These are phyloP conservation scores for Monosporozyma servazzii DNA, from an alignment of 805 yeast genomes.

Conservation along the genomic window DNA sequence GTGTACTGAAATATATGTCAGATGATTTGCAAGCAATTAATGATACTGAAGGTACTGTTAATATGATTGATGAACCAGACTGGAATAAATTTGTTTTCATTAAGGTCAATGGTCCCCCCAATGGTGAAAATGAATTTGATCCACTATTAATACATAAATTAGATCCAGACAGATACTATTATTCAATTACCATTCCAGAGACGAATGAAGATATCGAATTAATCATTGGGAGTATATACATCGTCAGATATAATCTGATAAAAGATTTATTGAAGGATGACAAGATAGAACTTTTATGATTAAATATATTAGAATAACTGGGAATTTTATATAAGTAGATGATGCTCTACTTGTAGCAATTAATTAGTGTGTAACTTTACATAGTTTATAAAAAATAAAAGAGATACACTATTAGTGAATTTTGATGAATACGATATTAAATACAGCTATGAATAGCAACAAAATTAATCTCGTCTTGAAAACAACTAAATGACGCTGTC, in stretches of 20 bases:
- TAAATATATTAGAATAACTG: background rate
- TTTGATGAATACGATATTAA: too few species aligned
- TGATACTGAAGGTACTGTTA: constrained; percentile 55
- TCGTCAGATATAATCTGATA: constrained; percentile 55
- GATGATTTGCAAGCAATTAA: constrained; percentile 61
- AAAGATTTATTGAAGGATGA: constrained; percentile 34
- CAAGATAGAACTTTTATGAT: constrained; percentile 35
- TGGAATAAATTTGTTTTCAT: constrained; percentile 70
- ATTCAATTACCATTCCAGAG: constrained; percentile 37
- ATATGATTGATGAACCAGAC: constrained; percentile 78
- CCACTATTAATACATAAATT: constrained; percentile 33
- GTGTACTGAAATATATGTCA: constrained; percentile 63
- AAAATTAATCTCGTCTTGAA: too few species aligned
- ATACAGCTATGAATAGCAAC: too few species aligned
- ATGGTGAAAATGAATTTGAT: constrained; percentile 8
- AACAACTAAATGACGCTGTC: too few species aligned
- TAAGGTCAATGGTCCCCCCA: constrained; percentile 17
- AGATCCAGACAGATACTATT: constrained; percentile 29
- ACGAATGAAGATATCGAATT: constrained; percentile 45
- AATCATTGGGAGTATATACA: constrained; percentile 59
- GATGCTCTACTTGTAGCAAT: background rate
- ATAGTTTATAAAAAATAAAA: background rate
- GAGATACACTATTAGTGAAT: too few species aligned
- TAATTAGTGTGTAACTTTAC: background rate
- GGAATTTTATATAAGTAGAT: too few species aligned